Evolutionary conservation across 2,329 filamentous ascomycete genomes (phyloP), one percentile per base, ranked within the genome.

Genomic region (Cryphonectria carpinicola): DNA sequence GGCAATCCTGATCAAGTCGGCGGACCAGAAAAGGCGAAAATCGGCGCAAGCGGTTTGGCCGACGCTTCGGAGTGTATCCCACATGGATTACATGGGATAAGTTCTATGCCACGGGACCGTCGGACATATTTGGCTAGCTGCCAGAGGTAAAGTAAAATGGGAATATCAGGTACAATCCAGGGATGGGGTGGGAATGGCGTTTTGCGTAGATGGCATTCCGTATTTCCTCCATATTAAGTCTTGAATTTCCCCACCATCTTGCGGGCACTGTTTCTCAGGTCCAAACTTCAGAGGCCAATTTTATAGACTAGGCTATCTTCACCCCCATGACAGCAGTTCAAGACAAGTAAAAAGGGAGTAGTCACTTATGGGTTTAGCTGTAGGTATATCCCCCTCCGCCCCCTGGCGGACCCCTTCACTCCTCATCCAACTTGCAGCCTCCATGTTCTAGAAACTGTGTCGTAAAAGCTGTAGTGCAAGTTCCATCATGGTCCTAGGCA

Each of bases 101-200:
- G 25, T 63, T 52, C 32, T 32, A 39, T 43, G 32, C 69, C 32
- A 17, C 35, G 37, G 39, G 52, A n/a, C 43, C 52, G 25, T 62
- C 68, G 37, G 52, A 25, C 46, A 17, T 63, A 25, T 32, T 58
- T 68, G 65, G 64, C 68, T 67, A 65, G 49, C 62, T 70, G 67
- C 71, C 66, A 69, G 52, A 64, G 68, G 65, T 70, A 66, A 66
- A 54, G 39, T 35, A 52, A 71, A 71, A 52, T 28, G 63, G 41
- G 43, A 35, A 58, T 14, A 28, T 28, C 52, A 49, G 46, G 22
- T 56, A 28, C 11, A 56, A 14, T 28, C 2, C 46, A n/a, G 46
- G 46, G 19, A 3, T 19, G n/a, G 46, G 19, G 19, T 19, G 22
- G 46, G 46, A 49, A n/a, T n/a, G 46, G 25, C 25, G 52, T 14